phyloP scores from a whole-genome alignment of 306 rosid genomes.

The Vigna mungo region DNA sequence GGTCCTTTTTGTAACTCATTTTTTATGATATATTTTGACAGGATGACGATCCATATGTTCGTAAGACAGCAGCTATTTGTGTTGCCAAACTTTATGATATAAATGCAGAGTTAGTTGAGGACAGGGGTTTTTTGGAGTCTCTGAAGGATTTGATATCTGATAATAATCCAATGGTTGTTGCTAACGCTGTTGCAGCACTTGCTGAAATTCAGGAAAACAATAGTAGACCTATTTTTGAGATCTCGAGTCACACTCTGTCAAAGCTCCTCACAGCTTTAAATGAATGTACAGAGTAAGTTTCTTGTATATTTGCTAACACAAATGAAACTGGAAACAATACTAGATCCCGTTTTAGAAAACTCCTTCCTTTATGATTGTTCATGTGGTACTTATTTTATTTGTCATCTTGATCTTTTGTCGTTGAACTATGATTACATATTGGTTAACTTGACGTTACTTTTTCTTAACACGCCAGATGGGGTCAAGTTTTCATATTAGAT shows the following conservation, averaged over 20 bases:
- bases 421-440: constrained; percentile 14
- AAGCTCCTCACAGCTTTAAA: constrained; percentile 92
- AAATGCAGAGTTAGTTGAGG: constrained; percentile 93
- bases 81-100: constrained; percentile 96
- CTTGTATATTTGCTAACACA: constrained; percentile 17
- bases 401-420: background rate
- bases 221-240: constrained; percentile 77
- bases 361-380: constrained; percentile 11
- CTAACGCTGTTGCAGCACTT: constrained; percentile 91
- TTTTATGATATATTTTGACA: constrained; percentile 49
- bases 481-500: constrained; percentile 92
- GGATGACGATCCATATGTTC: constrained; percentile 98
- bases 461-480: constrained; percentile 65
- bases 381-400: constrained; percentile 10
- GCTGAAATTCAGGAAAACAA: constrained; percentile 89
- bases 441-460: constrained; percentile 43
- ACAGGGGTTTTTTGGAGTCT: constrained; percentile 86
- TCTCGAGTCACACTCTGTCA: constrained; percentile 77
- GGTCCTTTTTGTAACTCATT: constrained; percentile 2
- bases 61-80: constrained; percentile 96
- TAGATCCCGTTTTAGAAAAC: background rate
- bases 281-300: constrained; percentile 90
- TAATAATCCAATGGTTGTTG: constrained; percentile 95
- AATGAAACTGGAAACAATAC: constrained; percentile 7
- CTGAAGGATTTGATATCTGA: constrained; percentile 93